Evolutionary conservation across 164 flowering plant species (phyloP).

Genomic region (Annona cherimola): DNA sequence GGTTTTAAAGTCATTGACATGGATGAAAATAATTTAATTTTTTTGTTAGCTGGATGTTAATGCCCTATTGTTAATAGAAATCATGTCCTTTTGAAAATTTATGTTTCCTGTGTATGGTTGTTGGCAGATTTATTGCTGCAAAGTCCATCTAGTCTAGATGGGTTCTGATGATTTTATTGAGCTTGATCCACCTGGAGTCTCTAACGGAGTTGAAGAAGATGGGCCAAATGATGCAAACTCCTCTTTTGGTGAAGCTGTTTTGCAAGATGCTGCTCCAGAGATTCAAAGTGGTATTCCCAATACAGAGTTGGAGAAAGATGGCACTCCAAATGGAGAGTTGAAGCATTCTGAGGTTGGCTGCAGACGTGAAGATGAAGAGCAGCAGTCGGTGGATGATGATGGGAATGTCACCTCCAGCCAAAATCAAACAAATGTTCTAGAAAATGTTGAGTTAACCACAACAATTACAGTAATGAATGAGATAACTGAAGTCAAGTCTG

Average conservation of each 20-base stretch:
- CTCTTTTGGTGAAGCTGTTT: constrained; percentile 19
- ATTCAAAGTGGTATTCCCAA: constrained; percentile 16
- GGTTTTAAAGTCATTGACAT: no score
- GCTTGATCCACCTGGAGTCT: constrained; percentile 22
- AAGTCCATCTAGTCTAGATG: constrained; percentile 27
- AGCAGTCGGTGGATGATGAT: constrained; percentile 19
- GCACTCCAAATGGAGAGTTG: constrained; percentile 15
- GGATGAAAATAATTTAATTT: no score
- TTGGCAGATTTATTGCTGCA: neutral
- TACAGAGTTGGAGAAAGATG: constrained; percentile 23
- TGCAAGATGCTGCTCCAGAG: constrained; percentile 16
- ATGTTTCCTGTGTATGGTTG: no score
- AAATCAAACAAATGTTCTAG: constrained; percentile 14
- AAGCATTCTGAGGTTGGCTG: constrained; percentile 8
- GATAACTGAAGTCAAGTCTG: constrained; percentile 12
- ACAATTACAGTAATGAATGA: constrained; percentile 20
- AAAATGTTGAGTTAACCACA: constrained; percentile 25
- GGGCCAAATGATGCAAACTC: constrained; percentile 13
- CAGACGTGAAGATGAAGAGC: constrained; percentile 19
- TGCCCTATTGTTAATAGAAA: no score
- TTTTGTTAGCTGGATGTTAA: no score
- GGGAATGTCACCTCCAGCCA: constrained; percentile 16
- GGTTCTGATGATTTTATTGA: constrained; percentile 39
- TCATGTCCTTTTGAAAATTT: no score
- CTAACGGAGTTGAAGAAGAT: constrained; percentile 26